phyloP scores from a whole-genome alignment of 768 basidiomycete species.

The Calocybe gangraenosa region DNA sequence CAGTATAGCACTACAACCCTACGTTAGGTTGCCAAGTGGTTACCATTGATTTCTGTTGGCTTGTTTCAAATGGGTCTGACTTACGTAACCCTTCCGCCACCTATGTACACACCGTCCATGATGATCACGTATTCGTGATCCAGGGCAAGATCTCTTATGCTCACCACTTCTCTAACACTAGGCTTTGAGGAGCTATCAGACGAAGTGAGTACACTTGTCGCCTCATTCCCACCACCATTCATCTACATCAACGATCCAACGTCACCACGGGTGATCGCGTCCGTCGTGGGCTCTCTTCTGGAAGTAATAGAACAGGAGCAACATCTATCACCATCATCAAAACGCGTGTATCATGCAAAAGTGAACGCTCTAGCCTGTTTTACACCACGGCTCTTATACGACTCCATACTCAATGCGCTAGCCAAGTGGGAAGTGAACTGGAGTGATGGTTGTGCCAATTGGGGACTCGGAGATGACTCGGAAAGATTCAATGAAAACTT shows the following conservation, averaged over 20 bases:
- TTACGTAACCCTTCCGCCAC: too few species aligned
- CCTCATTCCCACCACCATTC: constrained; percentile 53
- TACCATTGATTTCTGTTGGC: too few species aligned
- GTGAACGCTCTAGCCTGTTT: constrained; percentile 61
- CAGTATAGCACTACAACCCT: too few species aligned
- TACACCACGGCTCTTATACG: constrained; percentile 58
- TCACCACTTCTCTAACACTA: constrained; percentile 2
- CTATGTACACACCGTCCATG: background rate
- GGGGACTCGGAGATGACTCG: constrained; percentile 37
- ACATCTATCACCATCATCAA: constrained; percentile 17
- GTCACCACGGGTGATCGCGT: constrained; percentile 41
- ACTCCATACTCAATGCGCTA: constrained; percentile 59
- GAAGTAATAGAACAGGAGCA: constrained; percentile 5
- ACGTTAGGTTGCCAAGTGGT: too few species aligned
- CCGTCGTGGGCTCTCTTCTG: constrained; percentile 37
- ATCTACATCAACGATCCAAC: constrained; percentile 62
- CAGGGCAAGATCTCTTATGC: background rate
- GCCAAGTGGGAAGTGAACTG: constrained; percentile 52
- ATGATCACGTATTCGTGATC: too few species aligned
- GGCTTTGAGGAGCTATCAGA: constrained; percentile 20
- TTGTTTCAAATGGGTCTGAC: too few species aligned
- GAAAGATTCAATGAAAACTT: constrained; percentile 59
- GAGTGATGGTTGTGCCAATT: constrained; percentile 59
- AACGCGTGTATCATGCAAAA: constrained; percentile 35
- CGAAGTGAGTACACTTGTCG: constrained; percentile 34